Percentiles rank a stretch among this genome's conserved stretches.
phyloP scores from a whole-genome alignment of 139 green algal genomes.

The Astrephomene gubernaculifera region DNA sequence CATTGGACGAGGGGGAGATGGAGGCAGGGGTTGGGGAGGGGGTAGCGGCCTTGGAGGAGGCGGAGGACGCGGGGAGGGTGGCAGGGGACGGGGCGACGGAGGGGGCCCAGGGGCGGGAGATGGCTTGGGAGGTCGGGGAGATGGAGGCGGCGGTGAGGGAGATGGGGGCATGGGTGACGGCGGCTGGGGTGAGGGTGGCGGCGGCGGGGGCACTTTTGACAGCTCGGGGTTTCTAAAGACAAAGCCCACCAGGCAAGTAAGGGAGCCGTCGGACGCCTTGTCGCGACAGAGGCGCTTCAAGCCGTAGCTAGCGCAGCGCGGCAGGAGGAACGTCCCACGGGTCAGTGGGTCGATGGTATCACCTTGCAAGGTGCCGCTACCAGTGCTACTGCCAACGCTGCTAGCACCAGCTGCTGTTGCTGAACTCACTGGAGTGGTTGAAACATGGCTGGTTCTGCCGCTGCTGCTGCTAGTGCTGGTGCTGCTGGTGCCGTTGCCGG shows the following conservation, averaged over 20 bases:
- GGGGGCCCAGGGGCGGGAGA: neutral
- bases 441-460: too few relatives aligned
- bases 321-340: conserved; percentile 7
- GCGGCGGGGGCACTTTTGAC: neutral
- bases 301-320: neutral
- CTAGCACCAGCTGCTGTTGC: neutral
- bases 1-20: neutral
- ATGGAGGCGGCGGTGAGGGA: neutral
- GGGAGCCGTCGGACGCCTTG: neutral
- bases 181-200: neutral
- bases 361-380: too few relatives aligned
- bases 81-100: neutral
- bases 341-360: neutral
- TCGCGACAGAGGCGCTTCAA: neutral
- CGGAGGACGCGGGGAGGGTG: neutral
- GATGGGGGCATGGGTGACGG: neutral
- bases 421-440: neutral
- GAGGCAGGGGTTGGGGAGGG: neutral
- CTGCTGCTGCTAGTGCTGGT: neutral
- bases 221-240: neutral
- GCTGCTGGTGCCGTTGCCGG: neutral
- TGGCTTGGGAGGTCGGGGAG: neutral
- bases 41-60: neutral
- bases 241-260: conserved; percentile 9
- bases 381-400: neutral